Evolutionary conservation across 192 early-diverging fungal species (phyloP).

Genomic region (Coemansia sp.): DNA sequence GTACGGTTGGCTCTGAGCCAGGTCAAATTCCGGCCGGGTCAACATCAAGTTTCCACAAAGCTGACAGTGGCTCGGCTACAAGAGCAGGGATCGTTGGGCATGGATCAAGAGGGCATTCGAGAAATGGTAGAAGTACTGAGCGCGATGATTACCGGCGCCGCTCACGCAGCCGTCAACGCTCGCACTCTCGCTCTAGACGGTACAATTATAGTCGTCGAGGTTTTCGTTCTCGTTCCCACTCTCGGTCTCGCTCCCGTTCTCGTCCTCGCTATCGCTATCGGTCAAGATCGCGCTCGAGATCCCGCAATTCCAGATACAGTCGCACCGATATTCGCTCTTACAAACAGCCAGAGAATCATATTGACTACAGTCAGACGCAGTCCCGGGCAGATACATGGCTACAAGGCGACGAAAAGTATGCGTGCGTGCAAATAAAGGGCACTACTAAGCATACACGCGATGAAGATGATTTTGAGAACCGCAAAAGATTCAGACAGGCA

Average conservation of each 20-base stretch:
- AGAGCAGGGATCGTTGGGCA: too few species aligned
- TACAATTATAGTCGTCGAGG: background rate
- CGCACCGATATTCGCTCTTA: too few species aligned
- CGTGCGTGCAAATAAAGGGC: constrained; percentile 33
- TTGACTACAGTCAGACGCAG: background rate
- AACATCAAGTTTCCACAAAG: too few species aligned
- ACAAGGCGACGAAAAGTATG: background rate
- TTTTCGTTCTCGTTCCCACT: background rate
- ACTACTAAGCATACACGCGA: constrained; percentile 26
- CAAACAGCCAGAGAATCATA: background rate
- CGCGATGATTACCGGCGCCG: background rate
- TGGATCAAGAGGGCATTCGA: too few species aligned
- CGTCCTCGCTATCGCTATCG: background rate
- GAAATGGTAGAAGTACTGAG: too few species aligned
- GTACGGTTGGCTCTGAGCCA: too few species aligned
- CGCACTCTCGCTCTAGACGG: background rate
- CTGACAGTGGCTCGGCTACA: too few species aligned
- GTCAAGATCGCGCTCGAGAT: constrained; percentile 10
- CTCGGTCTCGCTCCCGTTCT: background rate
- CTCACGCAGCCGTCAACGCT: background rate
- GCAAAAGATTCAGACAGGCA: constrained; percentile 9
- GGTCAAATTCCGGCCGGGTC: too few species aligned
- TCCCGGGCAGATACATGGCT: background rate
- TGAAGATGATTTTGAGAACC: background rate
- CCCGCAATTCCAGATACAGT: background rate